Evolutionary conservation across 768 basidiomycete genomes (phyloP), one percentile per base, ranked within the genome.

Genomic region (Dendrothele bispora): DNA sequence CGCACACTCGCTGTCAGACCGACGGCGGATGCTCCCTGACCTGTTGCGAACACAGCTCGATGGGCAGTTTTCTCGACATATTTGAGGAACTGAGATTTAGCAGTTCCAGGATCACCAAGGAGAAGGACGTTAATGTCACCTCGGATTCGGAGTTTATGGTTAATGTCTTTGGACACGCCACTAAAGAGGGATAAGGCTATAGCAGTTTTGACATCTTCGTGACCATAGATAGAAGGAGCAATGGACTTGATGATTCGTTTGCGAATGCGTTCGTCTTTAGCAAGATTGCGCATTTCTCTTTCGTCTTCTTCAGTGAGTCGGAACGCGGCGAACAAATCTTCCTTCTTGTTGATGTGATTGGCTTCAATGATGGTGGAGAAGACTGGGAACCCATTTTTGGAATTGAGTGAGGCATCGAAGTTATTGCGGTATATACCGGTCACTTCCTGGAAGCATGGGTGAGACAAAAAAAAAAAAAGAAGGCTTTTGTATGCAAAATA

Each of bases 31-130:
- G 97, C 97, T 38, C 97, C 97, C 66, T 99, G 97, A 27, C 97
- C 97, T 3, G 97, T 98, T 2, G 97, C 93, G 61, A 97, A 99
- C 20, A 99, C 95, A 5, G 95, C 95, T 37, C 97, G 82, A 64
- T 94, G 93, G 0, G 97, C 95, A 0, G 97, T 98, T 75, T 99
- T 99, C 66, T 99, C 97, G 27, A 93, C 92, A 59, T 98, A 99
- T 68, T 98, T 98, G 59, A 99, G 75, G 78, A 99, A 94, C 63
- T 99, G 97, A 0, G 95, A 98, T 67, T 99, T 98, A 50, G 97
- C 97, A 7, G 97, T 99, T 60, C 97, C 97, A 6, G 97, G 97
- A 67, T 99, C 97, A 48, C 97, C 97, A 17, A 99, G 84, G 3
- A 98, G 74, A 29, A 99, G 84, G 7, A 98, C 79, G 61, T 99